Percentiles rank a stretch among this genome's conserved stretches.
These are phyloP conservation scores for Boletus reticulatus DNA, from an alignment of 768 basidiomycete genomes.

Conservation along the genomic window DNA sequence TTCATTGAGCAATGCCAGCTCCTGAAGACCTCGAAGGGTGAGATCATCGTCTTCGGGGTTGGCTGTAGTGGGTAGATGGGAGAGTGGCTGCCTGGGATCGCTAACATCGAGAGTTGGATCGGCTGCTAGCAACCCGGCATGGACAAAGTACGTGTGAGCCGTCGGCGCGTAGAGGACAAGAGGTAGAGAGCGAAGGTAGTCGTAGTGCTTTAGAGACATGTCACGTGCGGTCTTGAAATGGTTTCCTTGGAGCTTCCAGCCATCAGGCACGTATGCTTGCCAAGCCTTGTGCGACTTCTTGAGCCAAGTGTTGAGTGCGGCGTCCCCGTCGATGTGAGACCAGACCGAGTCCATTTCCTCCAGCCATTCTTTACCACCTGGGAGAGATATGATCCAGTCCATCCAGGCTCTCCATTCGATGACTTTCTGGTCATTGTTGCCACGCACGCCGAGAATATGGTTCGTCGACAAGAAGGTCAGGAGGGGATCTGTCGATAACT, in stretches of 20 bases:
- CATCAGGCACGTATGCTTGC: conserved; percentile 55
- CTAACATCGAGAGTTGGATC: conserved; percentile 55
- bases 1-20: conserved; percentile 59
- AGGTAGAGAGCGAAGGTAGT: conserved; percentile 76
- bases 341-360: conserved; percentile 44
- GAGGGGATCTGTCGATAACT: conserved; percentile 57
- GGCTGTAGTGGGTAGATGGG: conserved; percentile 49
- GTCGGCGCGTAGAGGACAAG: conserved; percentile 71
- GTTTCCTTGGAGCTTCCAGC: conserved; percentile 71
- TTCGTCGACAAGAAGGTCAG: conserved; percentile 62
- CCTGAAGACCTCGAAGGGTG: conserved; percentile 57
- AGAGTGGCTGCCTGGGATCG: conserved; percentile 66
- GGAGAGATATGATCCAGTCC: conserved; percentile 61
- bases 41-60: conserved; percentile 16
- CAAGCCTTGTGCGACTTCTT: conserved; percentile 38
- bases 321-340: conserved; percentile 34
- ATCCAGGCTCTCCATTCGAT: conserved; percentile 91
- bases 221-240: conserved; percentile 75
- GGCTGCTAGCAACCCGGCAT: conserved; percentile 77
- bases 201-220: conserved; percentile 59
- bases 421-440: conserved; percentile 92
- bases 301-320: conserved; percentile 38
- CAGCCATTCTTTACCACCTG: conserved; percentile 54
- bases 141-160: conserved; percentile 74
- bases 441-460: conserved; percentile 77